A percentile compares a stretch with the other conserved stretches of the same genome.
Evolutionary conservation across 2,329 filamentous ascomycete genomes (phyloP).

Genomic region (Dactylellina parvicollis): DNA sequence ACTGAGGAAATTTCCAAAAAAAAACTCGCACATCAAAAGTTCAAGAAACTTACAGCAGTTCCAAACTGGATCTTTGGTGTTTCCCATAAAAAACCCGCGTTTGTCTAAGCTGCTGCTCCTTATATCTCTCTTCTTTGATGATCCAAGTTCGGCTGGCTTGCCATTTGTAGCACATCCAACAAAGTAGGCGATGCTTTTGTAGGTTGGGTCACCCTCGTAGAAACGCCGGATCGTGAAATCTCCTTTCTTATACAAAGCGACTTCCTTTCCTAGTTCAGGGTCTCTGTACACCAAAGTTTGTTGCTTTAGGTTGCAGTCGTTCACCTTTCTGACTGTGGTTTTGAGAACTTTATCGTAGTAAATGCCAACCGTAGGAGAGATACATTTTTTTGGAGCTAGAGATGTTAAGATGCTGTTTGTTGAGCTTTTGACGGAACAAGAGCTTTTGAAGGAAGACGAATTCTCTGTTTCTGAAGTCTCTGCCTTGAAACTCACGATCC

Average conservation of each 20-base stretch:
- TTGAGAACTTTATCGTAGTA: slow-evolving; percentile 35
- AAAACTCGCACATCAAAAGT: neutral
- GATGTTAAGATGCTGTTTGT: slow-evolving; percentile 29
- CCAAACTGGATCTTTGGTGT: slow-evolving; percentile 40
- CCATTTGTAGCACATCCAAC: slow-evolving; percentile 37
- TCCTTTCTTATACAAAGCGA: slow-evolving; percentile 34
- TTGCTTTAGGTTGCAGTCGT: slow-evolving; percentile 28
- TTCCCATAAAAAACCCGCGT: slow-evolving; percentile 33
- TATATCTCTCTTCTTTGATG: slow-evolving; percentile 6
- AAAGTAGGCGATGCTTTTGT: slow-evolving; percentile 33
- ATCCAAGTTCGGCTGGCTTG: slow-evolving; percentile 16
- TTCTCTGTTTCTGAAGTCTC: slow-evolving; percentile 39
- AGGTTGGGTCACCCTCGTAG: slow-evolving; percentile 22
- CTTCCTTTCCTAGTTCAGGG: slow-evolving; percentile 27
- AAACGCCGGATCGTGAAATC: slow-evolving; percentile 41
- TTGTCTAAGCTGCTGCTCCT: neutral
- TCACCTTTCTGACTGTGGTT: slow-evolving; percentile 6
- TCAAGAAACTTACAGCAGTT: slow-evolving; percentile 26
- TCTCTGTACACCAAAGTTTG: slow-evolving; percentile 24
- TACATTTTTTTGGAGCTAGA: slow-evolving; percentile 13
- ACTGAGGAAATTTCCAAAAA: neutral
- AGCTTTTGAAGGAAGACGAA: slow-evolving; percentile 21
- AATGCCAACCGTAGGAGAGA: slow-evolving; percentile 4
- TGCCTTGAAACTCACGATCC: slow-evolving; percentile 35
- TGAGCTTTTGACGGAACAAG: slow-evolving; percentile 31